Conservation (phyloP, 148 eudicot genomes). For the Amaranthus hypochondriacus region DNA sequence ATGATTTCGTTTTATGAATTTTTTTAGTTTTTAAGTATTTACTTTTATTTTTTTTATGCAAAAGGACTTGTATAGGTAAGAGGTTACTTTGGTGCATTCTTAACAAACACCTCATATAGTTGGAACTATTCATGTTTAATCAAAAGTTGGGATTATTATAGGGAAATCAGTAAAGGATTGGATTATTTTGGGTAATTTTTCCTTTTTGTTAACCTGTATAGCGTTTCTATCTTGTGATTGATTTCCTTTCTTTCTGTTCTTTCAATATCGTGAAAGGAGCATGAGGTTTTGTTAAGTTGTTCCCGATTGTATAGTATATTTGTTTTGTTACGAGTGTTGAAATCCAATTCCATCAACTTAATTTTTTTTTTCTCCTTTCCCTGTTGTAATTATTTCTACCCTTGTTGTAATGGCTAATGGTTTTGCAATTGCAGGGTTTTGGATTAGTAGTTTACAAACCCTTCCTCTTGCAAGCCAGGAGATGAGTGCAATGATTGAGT, state of each 20-base stretch:
- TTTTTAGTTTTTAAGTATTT: no score
- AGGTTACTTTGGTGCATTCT: no score
- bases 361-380: not conserved
- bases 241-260: not conserved
- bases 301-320: not conserved
- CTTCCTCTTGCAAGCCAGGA: conserved; percentile 88
- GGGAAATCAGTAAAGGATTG: no score
- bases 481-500: conserved; percentile 69
- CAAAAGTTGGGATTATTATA: no score
- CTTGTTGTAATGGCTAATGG: not conserved
- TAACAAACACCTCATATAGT: no score
- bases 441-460: conserved; percentile 46
- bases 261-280: not conserved
- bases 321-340: not conserved
- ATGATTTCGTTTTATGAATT: no score
- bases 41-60: no score
- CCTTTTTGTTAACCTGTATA: not conserved
- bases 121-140: no score
- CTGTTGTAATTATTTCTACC: not conserved
- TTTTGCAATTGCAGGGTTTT: conserved; percentile 40
- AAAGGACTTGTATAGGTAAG: no score
- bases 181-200: no score
- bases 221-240: not conserved
- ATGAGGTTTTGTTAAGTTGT: not conserved
- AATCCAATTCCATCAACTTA: not conserved